Conservation (phyloP, 768 basidiomycete species). For the Chalciporus piperatus region DNA sequence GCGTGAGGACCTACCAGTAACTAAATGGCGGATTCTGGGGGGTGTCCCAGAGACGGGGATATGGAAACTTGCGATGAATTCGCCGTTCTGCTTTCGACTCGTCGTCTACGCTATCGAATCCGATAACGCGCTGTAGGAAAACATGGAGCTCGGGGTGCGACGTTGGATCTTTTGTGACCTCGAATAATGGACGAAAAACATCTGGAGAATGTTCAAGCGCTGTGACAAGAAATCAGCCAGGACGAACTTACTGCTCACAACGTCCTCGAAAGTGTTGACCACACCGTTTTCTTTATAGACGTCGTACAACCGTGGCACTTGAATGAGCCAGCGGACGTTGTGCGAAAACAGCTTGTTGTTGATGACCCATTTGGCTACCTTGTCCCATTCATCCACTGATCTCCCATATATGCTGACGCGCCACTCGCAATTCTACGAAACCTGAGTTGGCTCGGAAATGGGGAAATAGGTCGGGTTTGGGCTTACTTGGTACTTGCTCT, state of each 20-base stretch:
- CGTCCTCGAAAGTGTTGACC: conserved; percentile 84
- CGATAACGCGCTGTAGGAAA: conserved; percentile 92
- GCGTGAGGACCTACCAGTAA: conserved; percentile 64
- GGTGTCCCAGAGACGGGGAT: conserved; percentile 86
- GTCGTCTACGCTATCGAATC: conserved; percentile 98
- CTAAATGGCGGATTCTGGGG: conserved; percentile 90
- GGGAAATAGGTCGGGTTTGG: neutral
- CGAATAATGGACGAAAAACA: conserved; percentile 89
- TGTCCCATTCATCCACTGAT: conserved; percentile 88
- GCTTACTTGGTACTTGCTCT: conserved; percentile 93
- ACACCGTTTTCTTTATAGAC: conserved; percentile 89
- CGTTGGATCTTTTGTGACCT: conserved; percentile 89
- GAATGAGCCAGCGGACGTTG: conserved; percentile 97
- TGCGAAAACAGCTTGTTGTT: conserved; percentile 92
- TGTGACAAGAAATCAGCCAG: neutral
- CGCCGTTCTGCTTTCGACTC: conserved; percentile 92
- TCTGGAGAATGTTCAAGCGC: conserved; percentile 45
- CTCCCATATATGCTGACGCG: conserved; percentile 94
- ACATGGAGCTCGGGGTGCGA: conserved; percentile 93
- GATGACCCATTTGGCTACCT: conserved; percentile 95
- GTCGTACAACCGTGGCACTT: conserved; percentile 91
- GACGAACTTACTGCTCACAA: conserved; percentile 72
- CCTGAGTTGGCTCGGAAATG: neutral
- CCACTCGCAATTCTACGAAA: conserved; percentile 87
- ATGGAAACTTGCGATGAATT: conserved; percentile 92